Evolutionary conservation across 139 green algal genomes (phyloP).

Genomic region (Zygnema circumcarinatum): DNA sequence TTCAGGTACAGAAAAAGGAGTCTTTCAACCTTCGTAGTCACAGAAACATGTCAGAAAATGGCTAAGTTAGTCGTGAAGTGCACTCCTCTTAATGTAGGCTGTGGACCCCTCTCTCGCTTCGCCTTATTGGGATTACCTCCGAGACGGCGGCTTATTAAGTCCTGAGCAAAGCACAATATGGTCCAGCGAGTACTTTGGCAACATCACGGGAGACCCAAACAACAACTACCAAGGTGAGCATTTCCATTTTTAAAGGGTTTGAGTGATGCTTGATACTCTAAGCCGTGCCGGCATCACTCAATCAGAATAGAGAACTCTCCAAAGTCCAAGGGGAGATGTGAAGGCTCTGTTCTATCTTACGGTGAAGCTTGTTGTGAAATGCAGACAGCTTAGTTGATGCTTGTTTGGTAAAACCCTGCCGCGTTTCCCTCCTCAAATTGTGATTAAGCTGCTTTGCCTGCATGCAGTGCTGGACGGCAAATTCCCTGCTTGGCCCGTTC

Average conservation of each 20-base stretch:
- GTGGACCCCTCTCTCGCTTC: neutral
- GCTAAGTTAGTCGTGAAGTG: no score
- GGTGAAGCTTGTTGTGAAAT: no score
- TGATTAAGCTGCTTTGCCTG: neutral
- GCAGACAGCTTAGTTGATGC: neutral
- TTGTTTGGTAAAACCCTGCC: neutral
- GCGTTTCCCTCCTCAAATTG: neutral
- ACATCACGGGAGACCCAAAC: neutral
- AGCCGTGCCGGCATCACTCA: neutral
- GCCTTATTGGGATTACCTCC: conserved; percentile 18
- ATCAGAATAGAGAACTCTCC: neutral
- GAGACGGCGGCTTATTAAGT: neutral
- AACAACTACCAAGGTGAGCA: neutral
- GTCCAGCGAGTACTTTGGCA: neutral
- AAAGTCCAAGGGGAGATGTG: neutral
- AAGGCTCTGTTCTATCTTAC: neutral
- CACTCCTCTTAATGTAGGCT: no score
- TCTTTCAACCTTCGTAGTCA: no score
- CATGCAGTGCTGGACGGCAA: conserved; percentile 9
- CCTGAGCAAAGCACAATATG: neutral
- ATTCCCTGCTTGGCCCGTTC: neutral
- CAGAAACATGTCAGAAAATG: no score
- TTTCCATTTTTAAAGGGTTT: neutral
- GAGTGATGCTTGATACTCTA: neutral
- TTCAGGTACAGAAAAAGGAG: no score